Evolutionary conservation across 1,284 basidiomycete genomes (phyloP).

Genomic region (Ceratobasidium theobromae): DNA sequence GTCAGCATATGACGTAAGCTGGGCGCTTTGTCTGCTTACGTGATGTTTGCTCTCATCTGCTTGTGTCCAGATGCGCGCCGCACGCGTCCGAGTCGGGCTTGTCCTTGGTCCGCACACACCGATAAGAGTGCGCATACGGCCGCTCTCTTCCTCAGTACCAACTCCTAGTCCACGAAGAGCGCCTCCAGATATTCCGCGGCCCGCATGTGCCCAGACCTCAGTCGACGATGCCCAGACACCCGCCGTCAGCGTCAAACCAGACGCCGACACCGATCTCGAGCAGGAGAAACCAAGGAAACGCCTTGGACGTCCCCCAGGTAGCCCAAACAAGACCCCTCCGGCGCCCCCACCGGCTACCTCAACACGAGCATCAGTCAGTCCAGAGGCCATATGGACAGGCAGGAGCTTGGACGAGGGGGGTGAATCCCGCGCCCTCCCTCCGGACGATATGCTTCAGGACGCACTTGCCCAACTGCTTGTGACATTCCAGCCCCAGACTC

Average conservation of each 20-base stretch:
- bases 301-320: background rate
- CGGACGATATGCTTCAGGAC: conserved; percentile 64
- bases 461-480: conserved; percentile 71
- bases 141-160: background rate
- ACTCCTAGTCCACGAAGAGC: background rate
- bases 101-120: background rate
- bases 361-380: background rate
- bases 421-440: conserved; percentile 45
- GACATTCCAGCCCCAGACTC: conserved; percentile 74
- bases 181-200: conserved; percentile 14
- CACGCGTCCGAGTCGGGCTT: background rate
- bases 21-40: background rate
- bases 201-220: background rate
- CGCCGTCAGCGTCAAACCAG: background rate
- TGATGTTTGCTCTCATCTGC: background rate
- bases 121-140: background rate
- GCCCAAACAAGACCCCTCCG: conserved; percentile 15
- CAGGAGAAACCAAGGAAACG: conserved; percentile 9
- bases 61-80: conserved; percentile 10
- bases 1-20: conserved; percentile 2
- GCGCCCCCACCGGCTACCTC: background rate
- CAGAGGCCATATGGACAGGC: conserved; percentile 13
- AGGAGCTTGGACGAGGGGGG: background rate
- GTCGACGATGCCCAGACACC: background rate
- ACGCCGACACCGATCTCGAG: conserved; percentile 3